Percentiles rank a stretch among this genome's conserved stretches.
Conservation (phyloP, 2,329 filamentous ascomycete genomes). For the Trichoderma atroviride region DNA sequence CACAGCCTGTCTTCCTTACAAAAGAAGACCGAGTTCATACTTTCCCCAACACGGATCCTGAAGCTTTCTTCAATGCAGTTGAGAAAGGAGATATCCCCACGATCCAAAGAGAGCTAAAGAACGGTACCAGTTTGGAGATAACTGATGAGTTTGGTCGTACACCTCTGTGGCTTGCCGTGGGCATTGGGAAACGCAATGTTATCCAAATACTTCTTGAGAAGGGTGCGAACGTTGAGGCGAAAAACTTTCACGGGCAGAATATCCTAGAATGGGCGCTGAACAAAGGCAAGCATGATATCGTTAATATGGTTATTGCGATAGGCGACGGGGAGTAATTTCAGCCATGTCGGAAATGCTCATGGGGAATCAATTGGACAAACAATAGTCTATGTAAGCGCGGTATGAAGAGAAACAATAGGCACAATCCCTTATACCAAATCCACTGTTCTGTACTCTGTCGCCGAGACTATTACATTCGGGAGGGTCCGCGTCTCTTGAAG, state of each 20-base stretch:
- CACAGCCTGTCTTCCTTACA: no score
- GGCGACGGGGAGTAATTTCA: no score
- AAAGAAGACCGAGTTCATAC: no score
- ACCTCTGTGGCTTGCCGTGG: constrained; percentile 1
- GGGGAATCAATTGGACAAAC: not conserved
- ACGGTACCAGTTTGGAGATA: not conserved
- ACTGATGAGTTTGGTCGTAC: not conserved
- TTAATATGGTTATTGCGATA: not conserved
- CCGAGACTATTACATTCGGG: not conserved
- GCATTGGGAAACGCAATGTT: not conserved
- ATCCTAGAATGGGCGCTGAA: not conserved
- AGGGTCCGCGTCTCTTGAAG: not conserved
- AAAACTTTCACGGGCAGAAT: not conserved
- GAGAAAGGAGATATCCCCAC: not conserved
- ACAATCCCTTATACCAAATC: not conserved
- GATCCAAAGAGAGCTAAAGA: not conserved
- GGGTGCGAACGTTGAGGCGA: not conserved
- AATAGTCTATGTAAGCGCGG: not conserved
- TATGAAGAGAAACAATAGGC: not conserved
- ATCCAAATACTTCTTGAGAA: not conserved
- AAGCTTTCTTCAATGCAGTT: not conserved
- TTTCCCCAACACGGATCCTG: no score
- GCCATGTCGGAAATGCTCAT: no score
- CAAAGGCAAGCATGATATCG: not conserved
- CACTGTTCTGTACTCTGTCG: not conserved